Percentiles rank a stretch among this genome's conserved stretches.
Conservation (phyloP, 106 monocot genomes). For the Posidonia australis region DNA sequence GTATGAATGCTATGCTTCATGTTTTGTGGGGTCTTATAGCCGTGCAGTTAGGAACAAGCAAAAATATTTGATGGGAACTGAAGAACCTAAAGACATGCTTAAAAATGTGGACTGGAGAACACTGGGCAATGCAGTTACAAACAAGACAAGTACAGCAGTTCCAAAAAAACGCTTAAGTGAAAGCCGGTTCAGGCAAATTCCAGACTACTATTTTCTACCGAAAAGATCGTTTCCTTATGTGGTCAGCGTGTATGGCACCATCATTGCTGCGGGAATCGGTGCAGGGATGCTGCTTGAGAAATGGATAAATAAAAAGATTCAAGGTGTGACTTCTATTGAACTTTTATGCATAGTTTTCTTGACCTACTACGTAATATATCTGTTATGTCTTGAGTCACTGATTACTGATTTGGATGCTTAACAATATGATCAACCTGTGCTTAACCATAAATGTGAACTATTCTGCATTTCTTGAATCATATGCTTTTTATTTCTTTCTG, state of each 20-base stretch:
- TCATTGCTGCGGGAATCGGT: slow-evolving; percentile 71
- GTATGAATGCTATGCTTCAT: too few species aligned
- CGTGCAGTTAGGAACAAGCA: background rate
- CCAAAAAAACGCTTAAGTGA: slow-evolving; percentile 57
- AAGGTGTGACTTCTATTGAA: slow-evolving; percentile 26
- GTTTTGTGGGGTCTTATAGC: too few species aligned
- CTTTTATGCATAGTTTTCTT: background rate
- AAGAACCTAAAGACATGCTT: slow-evolving; percentile 61
- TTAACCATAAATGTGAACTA: too few species aligned
- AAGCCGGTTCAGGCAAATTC: slow-evolving; percentile 70
- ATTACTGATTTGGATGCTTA: too few species aligned
- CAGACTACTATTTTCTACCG: slow-evolving; percentile 87
- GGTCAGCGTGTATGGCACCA: slow-evolving; percentile 48
- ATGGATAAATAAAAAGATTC: slow-evolving; percentile 79
- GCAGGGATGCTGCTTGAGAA: slow-evolving; percentile 81
- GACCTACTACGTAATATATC: too few species aligned
- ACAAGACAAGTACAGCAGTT: slow-evolving; percentile 26
- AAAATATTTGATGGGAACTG: slow-evolving; percentile 19
- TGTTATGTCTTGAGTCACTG: too few species aligned
- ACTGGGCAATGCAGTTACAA: slow-evolving; percentile 21
- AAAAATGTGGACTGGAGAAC: slow-evolving; percentile 83
- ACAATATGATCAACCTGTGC: too few species aligned
- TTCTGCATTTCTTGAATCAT: too few species aligned
- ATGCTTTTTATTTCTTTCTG: too few species aligned
- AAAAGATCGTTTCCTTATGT: slow-evolving; percentile 40